Evolutionary conservation across 2,329 filamentous ascomycete species (phyloP).

Genomic region (Triangularia setosa): DNA sequence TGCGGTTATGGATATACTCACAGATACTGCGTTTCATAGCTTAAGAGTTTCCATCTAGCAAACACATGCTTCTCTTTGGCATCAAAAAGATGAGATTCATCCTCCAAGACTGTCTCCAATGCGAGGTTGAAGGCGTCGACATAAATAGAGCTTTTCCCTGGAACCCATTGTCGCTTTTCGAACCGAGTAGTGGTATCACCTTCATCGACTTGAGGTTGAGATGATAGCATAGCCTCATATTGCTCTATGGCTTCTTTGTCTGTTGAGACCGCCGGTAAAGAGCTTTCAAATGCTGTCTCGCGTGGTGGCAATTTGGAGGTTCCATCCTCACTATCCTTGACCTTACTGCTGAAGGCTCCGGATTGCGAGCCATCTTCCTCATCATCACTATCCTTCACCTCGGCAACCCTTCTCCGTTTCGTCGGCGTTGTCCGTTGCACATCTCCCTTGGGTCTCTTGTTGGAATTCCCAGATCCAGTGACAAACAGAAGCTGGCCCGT

Average conservation of each 20-base stretch:
- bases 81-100: slow-evolving; percentile 85
- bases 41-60: slow-evolving; percentile 64
- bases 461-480: slow-evolving; percentile 18
- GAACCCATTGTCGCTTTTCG: slow-evolving; percentile 57
- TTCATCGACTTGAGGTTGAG: slow-evolving; percentile 41
- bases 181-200: slow-evolving; percentile 50
- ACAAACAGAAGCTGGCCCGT: slow-evolving; percentile 17
- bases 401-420: slow-evolving; percentile 30
- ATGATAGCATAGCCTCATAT: slow-evolving; percentile 68
- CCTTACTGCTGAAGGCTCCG: not conserved
- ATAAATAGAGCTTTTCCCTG: slow-evolving; percentile 84
- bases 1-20: slow-evolving; percentile 41
- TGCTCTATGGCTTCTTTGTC: slow-evolving; percentile 71
- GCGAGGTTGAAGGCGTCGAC: slow-evolving; percentile 96
- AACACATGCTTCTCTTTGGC: slow-evolving; percentile 75
- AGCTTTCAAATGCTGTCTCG: slow-evolving; percentile 64
- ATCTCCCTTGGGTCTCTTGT: slow-evolving; percentile 15
- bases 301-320: not conserved
- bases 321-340: not conserved
- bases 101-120: slow-evolving; percentile 80
- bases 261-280: slow-evolving; percentile 62
- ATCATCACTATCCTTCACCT: slow-evolving; percentile 29
- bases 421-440: not conserved
- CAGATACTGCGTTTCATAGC: slow-evolving; percentile 88
- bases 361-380: slow-evolving; percentile 1